phyloP scores from a whole-genome alignment of 2,329 filamentous ascomycete species.

The Byssochlamys sp. region DNA sequence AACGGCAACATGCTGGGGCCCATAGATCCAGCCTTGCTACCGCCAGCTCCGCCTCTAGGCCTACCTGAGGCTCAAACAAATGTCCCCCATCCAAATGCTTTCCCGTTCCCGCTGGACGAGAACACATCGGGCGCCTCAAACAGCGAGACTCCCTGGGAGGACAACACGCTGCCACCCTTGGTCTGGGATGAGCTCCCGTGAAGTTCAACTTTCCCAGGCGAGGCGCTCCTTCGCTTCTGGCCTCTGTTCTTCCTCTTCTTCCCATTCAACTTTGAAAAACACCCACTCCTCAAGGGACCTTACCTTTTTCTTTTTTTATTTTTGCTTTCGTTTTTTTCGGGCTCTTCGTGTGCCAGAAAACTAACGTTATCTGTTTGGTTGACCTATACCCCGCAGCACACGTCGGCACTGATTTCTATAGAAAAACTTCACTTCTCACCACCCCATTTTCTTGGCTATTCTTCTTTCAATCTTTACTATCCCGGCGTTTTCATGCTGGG shows the following conservation, averaged over 20 bases:
- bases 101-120: conserved; percentile 27
- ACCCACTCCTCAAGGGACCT: background rate
- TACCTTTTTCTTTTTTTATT: background rate
- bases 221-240: conserved; percentile 1
- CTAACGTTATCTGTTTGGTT: background rate
- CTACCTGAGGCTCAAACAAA: conserved; percentile 15
- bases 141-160: conserved; percentile 20
- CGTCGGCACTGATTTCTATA: conserved; percentile 11
- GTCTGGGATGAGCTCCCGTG: conserved; percentile 30
- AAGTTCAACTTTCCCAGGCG: conserved; percentile 2
- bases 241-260: background rate
- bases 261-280: background rate
- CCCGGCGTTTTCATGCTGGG: background rate
- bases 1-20: conserved; percentile 7
- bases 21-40: conserved; percentile 23
- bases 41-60: conserved; percentile 21
- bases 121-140: conserved; percentile 10
- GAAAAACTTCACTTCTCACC: conserved; percentile 1
- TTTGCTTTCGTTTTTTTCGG: background rate
- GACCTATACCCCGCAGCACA: conserved; percentile 19
- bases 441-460: background rate
- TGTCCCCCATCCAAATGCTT: conserved; percentile 6
- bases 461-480: background rate
- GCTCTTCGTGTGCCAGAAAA: background rate
- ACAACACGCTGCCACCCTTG: conserved; percentile 33